Evolutionary conservation across 495 filamentous ascomycete genomes (phyloP), one percentile per base, ranked within the genome.

Genomic region (Aspergillus campestris): DNA sequence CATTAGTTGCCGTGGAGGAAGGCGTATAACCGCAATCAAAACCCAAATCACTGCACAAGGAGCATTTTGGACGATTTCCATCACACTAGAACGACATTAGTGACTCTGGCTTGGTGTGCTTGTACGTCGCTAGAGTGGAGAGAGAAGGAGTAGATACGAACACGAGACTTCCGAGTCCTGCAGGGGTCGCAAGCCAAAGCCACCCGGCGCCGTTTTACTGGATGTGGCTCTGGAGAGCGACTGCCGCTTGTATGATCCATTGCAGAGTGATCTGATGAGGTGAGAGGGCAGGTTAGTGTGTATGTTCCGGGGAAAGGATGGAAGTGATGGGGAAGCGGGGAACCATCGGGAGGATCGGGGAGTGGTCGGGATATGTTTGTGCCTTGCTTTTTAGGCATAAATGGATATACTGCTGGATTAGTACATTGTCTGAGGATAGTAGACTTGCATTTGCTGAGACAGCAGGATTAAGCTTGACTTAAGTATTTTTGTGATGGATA

Each of bases 1-100:
- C 58, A 44, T 73, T 74, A 1, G 62, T 55, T 2, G 62, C 55
- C 11, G 61, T 66, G 6, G 58, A 49, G 7, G 62, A 53, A 8
- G 67, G 53, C 10, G 60, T 58, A 51, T 75, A 75, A 3, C 70
- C 49, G 51, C 72, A 75, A 8, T 72, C 70, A 44, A 67, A 67
- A 13, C 62, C 65, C 27, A 74, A 46, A 13, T 72, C 65, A 44
- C 33, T 35, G 40, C 72, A 75, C 40, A 59, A 56, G 35, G 57
- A 59, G 42, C 72, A 75, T 38, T 58, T 65, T 8, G 72, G 72
- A n/a, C 70, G 57, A 10, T 44, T 46, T n/a, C 72, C 69, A 53
- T 74, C 70, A 36, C 72, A 75, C 53, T 71, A 31, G 10, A 9
- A 45, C 10, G 31, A n/a, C 39, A 35, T 13, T 15, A 15, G 38